phyloP scores from a whole-genome alignment of 2,329 filamentous ascomycete species.

The Exophiala oligosperma region DNA sequence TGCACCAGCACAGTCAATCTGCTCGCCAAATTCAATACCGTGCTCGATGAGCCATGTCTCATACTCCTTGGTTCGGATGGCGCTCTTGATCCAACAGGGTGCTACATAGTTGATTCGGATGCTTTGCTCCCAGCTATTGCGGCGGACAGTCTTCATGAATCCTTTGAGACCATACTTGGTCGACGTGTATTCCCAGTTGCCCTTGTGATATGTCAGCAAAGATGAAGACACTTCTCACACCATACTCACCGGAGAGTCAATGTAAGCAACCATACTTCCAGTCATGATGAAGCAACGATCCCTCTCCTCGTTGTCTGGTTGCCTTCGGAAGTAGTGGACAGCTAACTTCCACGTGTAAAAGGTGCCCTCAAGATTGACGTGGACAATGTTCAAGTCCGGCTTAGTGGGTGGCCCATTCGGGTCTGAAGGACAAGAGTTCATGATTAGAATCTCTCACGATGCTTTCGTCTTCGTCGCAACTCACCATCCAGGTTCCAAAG shows the following conservation, averaged over 20 bases:
- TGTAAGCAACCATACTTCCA: constrained; percentile 49
- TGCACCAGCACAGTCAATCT: constrained; percentile 20
- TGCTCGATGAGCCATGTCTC: constrained; percentile 18
- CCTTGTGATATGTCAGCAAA: constrained; percentile 20
- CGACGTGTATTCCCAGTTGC: constrained; percentile 43
- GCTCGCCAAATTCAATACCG: constrained; percentile 25
- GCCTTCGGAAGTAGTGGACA: constrained; percentile 47
- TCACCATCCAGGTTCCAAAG: constrained; percentile 43
- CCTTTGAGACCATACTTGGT: constrained; percentile 48
- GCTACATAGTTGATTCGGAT: constrained; percentile 52
- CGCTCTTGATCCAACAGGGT: constrained; percentile 35
- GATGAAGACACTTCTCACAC: neutral
- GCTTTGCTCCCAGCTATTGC: constrained; percentile 42
- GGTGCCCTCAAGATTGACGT: constrained; percentile 45
- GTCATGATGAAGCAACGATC: constrained; percentile 54
- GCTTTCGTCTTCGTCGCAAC: neutral
- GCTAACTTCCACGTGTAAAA: constrained; percentile 50
- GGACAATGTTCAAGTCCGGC: constrained; percentile 45
- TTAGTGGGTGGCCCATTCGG: constrained; percentile 33
- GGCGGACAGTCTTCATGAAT: constrained; percentile 44
- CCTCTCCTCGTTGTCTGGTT: constrained; percentile 34
- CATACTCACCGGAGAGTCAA: constrained; percentile 43
- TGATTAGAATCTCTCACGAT: too few species aligned
- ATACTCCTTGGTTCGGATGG: constrained; percentile 21
- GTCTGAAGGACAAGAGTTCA: neutral